Percentiles rank a stretch among this genome's conserved stretches.
These are phyloP conservation scores for Gracilaria domingensis DNA, from an alignment of 23 red algal genomes.

Conservation along the genomic window DNA sequence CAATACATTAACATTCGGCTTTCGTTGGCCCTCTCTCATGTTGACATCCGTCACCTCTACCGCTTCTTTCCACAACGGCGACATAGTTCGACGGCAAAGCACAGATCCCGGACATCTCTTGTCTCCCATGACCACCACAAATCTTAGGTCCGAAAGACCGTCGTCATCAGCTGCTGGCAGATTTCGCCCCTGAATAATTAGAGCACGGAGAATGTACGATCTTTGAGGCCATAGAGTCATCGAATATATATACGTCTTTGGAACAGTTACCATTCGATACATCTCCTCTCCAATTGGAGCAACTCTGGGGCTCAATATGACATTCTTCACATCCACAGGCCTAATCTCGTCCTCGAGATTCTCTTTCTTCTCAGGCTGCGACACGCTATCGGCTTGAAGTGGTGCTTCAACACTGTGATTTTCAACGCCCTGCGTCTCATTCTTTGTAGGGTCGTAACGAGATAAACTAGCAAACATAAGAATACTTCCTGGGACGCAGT, in stretches of 20 bases:
- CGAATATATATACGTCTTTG: conserved; percentile 48
- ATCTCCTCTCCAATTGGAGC: not conserved
- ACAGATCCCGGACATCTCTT: conserved; percentile 39
- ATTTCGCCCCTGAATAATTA: conserved; percentile 62
- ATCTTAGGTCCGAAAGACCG: conserved; percentile 80
- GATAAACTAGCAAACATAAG: conserved; percentile 44
- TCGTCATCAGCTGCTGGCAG: conserved; percentile 83
- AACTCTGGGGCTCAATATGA: not conserved
- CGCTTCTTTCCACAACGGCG: conserved; percentile 77
- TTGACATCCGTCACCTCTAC: conserved; percentile 69
- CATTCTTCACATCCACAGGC: not conserved
- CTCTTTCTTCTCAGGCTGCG: not conserved
- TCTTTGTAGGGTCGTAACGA: conserved; percentile 65
- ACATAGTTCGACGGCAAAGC: conserved; percentile 63
- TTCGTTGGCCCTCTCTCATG: conserved; percentile 75
- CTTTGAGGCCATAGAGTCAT: conserved; percentile 59
- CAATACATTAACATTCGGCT: conserved; percentile 85
- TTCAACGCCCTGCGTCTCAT: not conserved
- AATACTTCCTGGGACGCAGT: conserved; percentile 77
- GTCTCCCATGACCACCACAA: conserved; percentile 83
- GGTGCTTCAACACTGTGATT: not conserved
- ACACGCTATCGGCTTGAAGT: not conserved
- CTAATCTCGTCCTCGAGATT: conserved; percentile 29
- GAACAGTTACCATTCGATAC: conserved; percentile 26
- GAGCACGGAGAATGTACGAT: conserved; percentile 72